Evolutionary conservation across 2,329 filamentous ascomycete genomes (phyloP).

Genomic region (Knoxdaviesia capensis): DNA sequence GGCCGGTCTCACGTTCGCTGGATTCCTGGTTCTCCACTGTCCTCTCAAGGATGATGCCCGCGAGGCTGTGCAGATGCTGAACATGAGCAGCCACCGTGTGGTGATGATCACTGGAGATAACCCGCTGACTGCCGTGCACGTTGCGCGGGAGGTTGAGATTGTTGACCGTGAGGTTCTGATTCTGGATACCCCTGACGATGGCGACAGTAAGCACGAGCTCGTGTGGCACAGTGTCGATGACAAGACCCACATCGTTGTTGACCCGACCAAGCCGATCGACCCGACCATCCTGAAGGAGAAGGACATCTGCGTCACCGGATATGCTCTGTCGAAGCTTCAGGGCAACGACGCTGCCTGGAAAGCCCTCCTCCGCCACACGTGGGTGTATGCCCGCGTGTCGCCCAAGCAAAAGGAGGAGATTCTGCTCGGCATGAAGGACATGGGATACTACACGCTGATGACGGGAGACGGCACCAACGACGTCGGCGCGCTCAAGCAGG

Average conservation of each 20-base stretch:
- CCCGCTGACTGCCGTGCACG: constrained; percentile 86
- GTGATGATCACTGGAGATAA: constrained; percentile 99
- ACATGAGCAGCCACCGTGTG: constrained; percentile 94
- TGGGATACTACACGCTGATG: constrained; percentile 97
- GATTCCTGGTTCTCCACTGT: constrained; percentile 87
- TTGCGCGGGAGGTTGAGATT: constrained; percentile 89
- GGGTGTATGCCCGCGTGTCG: constrained; percentile 96
- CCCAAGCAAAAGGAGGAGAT: constrained; percentile 99
- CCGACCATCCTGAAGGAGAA: constrained; percentile 62
- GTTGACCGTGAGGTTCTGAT: constrained; percentile 91
- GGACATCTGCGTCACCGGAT: constrained; percentile 90
- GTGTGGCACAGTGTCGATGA: constrained; percentile 95
- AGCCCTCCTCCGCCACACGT: constrained; percentile 68
- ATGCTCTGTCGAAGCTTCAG: constrained; percentile 77
- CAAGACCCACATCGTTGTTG: constrained; percentile 65
- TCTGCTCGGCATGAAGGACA: constrained; percentile 84
- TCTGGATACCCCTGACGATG: constrained; percentile 82
- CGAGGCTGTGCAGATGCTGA: constrained; percentile 86
- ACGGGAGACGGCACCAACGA: constrained; percentile 97
- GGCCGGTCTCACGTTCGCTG: constrained; percentile 66
- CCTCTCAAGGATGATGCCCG: constrained; percentile 93
- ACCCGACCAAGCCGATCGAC: constrained; percentile 65
- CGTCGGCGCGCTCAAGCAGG: constrained; percentile 92
- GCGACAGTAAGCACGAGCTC: constrained; percentile 57
- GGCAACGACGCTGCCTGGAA: constrained; percentile 49